Conservation (phyloP, 2,329 filamentous ascomycete genomes). For the Diatrype stigma region DNA sequence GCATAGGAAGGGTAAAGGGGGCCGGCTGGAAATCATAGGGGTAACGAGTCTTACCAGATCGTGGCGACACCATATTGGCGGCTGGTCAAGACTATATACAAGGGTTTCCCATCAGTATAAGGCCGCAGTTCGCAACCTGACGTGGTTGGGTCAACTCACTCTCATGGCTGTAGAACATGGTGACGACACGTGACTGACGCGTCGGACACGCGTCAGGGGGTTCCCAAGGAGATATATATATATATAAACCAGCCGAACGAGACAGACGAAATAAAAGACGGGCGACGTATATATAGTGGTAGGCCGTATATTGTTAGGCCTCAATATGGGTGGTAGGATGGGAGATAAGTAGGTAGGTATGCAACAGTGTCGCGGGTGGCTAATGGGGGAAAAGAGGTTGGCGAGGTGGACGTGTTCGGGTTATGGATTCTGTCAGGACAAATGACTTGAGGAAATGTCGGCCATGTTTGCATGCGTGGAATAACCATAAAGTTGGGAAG, state of each 20-base stretch:
- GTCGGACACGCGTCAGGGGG: not conserved
- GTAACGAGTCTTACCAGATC: conserved; percentile 65
- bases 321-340: too few species aligned
- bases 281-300: too few species aligned
- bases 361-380: not conserved
- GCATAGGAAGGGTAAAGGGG: not conserved
- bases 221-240: too few species aligned
- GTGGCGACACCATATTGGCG: conserved; percentile 90
- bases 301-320: too few species aligned
- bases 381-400: not conserved
- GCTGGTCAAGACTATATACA: conserved; percentile 68
- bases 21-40: not conserved
- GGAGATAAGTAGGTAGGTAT: not conserved
- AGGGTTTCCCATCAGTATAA: conserved; percentile 18
- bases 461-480: not conserved
- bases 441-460: not conserved
- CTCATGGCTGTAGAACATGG: conserved; percentile 95
- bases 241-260: not conserved
- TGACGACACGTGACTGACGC: conserved; percentile 7
- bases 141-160: conserved; percentile 51
- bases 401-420: not conserved
- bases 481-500: not conserved
- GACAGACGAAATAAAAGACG: not conserved
- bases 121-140: not conserved
- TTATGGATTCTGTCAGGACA: not conserved